Base-by-base conservation (phyloP, 805 yeast species). In the Starmerella bacillaris region DNA sequence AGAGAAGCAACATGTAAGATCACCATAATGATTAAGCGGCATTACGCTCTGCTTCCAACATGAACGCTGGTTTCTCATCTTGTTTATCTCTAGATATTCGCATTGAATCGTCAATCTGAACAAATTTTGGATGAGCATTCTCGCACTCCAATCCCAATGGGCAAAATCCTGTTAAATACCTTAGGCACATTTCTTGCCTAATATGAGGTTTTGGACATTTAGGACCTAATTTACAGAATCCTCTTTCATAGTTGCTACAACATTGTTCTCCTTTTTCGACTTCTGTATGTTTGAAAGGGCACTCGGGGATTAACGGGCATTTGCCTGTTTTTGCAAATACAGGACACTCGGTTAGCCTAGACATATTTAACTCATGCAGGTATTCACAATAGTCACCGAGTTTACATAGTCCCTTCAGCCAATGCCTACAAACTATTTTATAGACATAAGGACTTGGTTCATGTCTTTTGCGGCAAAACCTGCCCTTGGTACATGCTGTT, bases 381-480 rank as follows among this genome's bases (percentile, higher is more conserved):
- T 80, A 89, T 60, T 89, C 99, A 57, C 99, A 89, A 45, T 79
- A 80, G 47, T 83, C 93, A 34, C 92, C 92, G 62, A 86, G 86
- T 59, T 89, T 89, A 58, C 99, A 89, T 24, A 89, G 67, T 0
- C 99, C 99, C 45, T 95, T 69, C 24, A 89, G 68, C 99, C 98
- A 89, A 61, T 89, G 95, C 64, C 89, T 86, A 55, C 98, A 89
- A 4, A 89, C 98, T 36, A 89, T 80, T 47, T 77, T 75, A 54
- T 75, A 75, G 35, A 67, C 63, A 50, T 70, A 72, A 31, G 66
- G 67, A 35, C 69, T 72, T 34, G 71, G 68, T 22, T 75, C 75
- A 57, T 86, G 96, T 51, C 83, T 78, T 58, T 79, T 74, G 16
- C 84, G 84, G 53, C 96, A 86, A 33, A 65, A 65, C n/a, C 66